phyloP scores from a whole-genome alignment of 2,329 filamentous ascomycete species.

The Claviceps sp. region DNA sequence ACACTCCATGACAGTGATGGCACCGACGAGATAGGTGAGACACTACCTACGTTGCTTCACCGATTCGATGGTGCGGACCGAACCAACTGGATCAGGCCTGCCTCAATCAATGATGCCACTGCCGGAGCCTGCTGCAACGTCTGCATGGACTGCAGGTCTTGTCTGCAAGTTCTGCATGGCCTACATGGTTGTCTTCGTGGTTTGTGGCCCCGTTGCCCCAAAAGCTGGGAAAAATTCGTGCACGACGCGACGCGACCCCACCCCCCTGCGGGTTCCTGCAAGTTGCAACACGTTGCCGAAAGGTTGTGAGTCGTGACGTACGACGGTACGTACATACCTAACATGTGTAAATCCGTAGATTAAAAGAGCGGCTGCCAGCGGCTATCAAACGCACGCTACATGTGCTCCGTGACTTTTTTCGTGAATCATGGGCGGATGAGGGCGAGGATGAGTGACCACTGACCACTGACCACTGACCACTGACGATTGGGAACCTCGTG shows the following conservation, averaged over 20 bases:
- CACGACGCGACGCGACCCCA: background rate
- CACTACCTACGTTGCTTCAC: background rate
- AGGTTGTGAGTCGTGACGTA: no score
- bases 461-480: no score
- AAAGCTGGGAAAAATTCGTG: background rate
- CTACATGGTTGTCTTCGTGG: background rate
- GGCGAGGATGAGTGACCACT: no score
- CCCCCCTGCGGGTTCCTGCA: background rate
- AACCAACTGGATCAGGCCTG: background rate
- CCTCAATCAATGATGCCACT: background rate
- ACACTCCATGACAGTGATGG: background rate
- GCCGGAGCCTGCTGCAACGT: no score
- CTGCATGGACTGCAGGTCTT: no score
- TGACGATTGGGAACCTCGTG: no score
- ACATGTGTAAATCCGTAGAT: no score
- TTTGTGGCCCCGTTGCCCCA: background rate
- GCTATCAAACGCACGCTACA: no score
- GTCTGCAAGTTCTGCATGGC: background rate
- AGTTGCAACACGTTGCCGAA: background rate
- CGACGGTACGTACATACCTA: background rate
- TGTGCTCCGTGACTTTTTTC: no score
- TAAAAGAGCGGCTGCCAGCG: background rate
- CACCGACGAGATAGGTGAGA: no score
- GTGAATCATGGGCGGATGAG: no score
- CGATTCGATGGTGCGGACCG: background rate